Conservation (phyloP, 2,329 filamentous ascomycete species). For the Aspergillus ustus region DNA sequence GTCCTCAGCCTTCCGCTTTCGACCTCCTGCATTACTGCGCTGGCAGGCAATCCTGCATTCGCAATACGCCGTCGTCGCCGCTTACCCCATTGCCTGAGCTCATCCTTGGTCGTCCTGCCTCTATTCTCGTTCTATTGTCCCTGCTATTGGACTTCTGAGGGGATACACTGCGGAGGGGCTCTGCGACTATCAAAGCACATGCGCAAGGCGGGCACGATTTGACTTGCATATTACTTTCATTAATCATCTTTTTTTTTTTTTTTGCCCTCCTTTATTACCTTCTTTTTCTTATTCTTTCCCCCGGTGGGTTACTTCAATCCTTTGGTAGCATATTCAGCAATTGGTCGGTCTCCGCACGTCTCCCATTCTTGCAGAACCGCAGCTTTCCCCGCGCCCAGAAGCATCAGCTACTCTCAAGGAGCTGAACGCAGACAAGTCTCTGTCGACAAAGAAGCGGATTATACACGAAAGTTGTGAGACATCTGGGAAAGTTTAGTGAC, state of each 20-base stretch:
- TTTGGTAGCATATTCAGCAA: conserved; percentile 30
- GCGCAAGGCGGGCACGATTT: conserved; percentile 31
- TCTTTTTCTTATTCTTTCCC: conserved; percentile 15
- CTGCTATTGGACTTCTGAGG: conserved; percentile 16
- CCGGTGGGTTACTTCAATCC: conserved; percentile 21
- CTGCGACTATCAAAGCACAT: conserved; percentile 34
- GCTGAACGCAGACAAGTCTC: conserved; percentile 25
- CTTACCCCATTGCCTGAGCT: conserved; percentile 23
- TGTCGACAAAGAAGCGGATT: conserved; percentile 23
- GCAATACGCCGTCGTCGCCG: conserved; percentile 32
- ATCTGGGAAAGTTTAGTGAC: conserved; percentile 18
- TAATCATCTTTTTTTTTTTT: conserved; percentile 19
- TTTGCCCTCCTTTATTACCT: conserved; percentile 7
- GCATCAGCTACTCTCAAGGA: conserved; percentile 38
- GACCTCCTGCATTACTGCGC: conserved; percentile 43
- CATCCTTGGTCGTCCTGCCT: conserved; percentile 19
- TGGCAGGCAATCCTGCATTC: conserved; percentile 41
- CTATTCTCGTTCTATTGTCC: conserved; percentile 13
- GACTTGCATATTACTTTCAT: conserved; percentile 30
- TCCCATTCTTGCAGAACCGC: conserved; percentile 33
- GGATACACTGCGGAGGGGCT: conserved; percentile 26
- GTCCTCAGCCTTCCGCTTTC: conserved; percentile 36
- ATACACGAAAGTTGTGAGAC: conserved; percentile 26
- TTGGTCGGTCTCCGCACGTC: conserved; percentile 35
- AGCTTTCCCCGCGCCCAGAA: conserved; percentile 41